phyloP scores from a whole-genome alignment of 2,329 filamentous ascomycete genomes.

The Sclerotinia spermophila region DNA sequence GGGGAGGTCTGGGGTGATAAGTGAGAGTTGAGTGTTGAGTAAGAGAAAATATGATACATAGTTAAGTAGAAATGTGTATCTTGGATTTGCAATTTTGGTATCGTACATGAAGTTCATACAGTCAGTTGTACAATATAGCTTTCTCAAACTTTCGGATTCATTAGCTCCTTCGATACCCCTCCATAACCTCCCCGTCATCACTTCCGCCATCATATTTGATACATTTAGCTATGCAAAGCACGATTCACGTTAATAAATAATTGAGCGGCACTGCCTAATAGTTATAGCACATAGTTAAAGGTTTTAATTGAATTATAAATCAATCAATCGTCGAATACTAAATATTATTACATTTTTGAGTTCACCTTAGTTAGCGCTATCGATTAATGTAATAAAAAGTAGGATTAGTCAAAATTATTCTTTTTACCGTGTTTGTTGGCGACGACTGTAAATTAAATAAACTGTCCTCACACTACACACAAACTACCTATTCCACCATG shows the following conservation, averaged over 20 bases:
- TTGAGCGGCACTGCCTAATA: no score
- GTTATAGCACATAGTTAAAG: no score
- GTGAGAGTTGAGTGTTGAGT: neutral
- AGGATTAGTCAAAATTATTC: no score
- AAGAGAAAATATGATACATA: neutral
- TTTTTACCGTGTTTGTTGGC: no score
- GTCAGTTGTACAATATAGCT: neutral
- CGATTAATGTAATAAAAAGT: no score
- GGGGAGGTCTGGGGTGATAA: neutral
- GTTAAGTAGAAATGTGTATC: neutral
- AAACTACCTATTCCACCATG: no score
- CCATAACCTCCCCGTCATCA: neutral
- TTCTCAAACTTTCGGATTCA: no score
- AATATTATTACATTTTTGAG: no score
- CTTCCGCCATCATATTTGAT: neutral
- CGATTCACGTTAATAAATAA: neutral
- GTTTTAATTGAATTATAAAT: no score
- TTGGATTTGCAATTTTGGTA: neutral
- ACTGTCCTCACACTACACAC: neutral
- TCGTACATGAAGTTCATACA: neutral
- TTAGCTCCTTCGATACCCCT: neutral
- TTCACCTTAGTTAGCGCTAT: no score
- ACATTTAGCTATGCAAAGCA: fast-evolving
- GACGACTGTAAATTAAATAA: neutral
- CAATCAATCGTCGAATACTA: no score